Evolutionary conservation across 2,329 filamentous ascomycete genomes (phyloP).

Genomic region (Aspergillus sp.): DNA sequence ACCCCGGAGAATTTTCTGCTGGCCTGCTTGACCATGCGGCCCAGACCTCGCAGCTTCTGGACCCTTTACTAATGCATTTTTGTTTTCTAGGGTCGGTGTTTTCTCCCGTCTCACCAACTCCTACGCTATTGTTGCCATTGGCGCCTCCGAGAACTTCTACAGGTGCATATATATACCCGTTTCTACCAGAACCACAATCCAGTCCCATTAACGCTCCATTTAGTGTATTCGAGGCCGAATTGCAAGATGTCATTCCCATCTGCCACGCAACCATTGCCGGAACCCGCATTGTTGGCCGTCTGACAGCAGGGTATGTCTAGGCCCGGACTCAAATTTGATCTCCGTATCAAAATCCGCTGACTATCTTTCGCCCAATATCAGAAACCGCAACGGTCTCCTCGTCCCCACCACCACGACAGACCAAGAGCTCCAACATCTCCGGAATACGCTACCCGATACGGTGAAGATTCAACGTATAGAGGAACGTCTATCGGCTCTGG

Average conservation of each 20-base stretch:
- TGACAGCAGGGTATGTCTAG: slow-evolving; percentile 77
- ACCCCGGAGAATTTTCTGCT: neutral
- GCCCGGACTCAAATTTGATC: neutral
- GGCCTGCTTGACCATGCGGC: neutral
- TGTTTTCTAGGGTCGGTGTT: slow-evolving; percentile 76
- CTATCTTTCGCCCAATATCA: slow-evolving; percentile 33
- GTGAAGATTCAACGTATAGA: slow-evolving; percentile 98
- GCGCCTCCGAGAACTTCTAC: slow-evolving; percentile 98
- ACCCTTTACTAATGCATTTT: neutral
- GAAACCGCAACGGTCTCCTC: slow-evolving; percentile 94
- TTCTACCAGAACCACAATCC: neutral
- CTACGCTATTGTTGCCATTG: slow-evolving; percentile 90
- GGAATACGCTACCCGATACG: slow-evolving; percentile 87
- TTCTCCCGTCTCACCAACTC: slow-evolving; percentile 97
- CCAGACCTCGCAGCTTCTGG: neutral
- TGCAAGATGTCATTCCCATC: slow-evolving; percentile 96
- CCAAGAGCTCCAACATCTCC: slow-evolving; percentile 95
- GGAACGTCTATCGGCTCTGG: slow-evolving; percentile 90
- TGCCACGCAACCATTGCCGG: slow-evolving; percentile 95
- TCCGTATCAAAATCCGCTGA: neutral
- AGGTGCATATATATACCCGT: slow-evolving; percentile 53
- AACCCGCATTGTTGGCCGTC: slow-evolving; percentile 90
- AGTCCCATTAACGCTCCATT: neutral
- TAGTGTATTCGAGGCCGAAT: slow-evolving; percentile 94
- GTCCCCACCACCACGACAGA: slow-evolving; percentile 96